A percentile compares a stretch with the other conserved stretches of the same genome.
Conservation (phyloP, 2,329 filamentous ascomycete genomes). For the Aspergillus sp. region DNA sequence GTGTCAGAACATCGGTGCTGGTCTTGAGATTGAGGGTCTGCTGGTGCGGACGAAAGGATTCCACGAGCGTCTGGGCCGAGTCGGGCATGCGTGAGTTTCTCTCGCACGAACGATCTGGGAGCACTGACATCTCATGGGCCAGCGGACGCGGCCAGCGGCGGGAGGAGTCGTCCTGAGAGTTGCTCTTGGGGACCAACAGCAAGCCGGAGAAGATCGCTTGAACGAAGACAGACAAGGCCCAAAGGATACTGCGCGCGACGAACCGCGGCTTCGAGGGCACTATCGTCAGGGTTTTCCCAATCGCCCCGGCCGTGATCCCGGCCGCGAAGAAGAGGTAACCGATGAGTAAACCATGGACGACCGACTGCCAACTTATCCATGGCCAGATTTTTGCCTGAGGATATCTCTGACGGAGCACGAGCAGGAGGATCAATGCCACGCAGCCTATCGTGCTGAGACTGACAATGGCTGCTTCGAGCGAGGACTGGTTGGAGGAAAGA, state of each 20-base stretch:
- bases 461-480: conserved; percentile 18
- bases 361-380: conserved; percentile 10
- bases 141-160: conserved; percentile 16
- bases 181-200: conserved; percentile 13
- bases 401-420: conserved; percentile 14
- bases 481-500: conserved; percentile 12
- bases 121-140: conserved; percentile 5
- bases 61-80: conserved; percentile 5
- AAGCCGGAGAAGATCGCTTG: conserved; percentile 25
- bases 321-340: conserved; percentile 21
- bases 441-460: conserved; percentile 20
- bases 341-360: conserved; percentile 11
- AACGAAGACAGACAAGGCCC: conserved; percentile 24
- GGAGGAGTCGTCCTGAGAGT: not conserved
- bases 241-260: conserved; percentile 30
- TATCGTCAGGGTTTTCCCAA: conserved; percentile 14
- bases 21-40: conserved; percentile 5
- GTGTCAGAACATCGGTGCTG: conserved; percentile 6
- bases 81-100: not conserved
- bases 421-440: conserved; percentile 10
- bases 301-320: conserved; percentile 20
- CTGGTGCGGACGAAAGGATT: conserved; percentile 7
- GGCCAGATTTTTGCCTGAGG: conserved; percentile 1
- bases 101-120: not conserved
- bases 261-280: conserved; percentile 14